Percentiles rank a stretch among this genome's conserved stretches.
Evolutionary conservation across 495 filamentous ascomycete species (phyloP).

Genomic region (Penicillium lividum): DNA sequence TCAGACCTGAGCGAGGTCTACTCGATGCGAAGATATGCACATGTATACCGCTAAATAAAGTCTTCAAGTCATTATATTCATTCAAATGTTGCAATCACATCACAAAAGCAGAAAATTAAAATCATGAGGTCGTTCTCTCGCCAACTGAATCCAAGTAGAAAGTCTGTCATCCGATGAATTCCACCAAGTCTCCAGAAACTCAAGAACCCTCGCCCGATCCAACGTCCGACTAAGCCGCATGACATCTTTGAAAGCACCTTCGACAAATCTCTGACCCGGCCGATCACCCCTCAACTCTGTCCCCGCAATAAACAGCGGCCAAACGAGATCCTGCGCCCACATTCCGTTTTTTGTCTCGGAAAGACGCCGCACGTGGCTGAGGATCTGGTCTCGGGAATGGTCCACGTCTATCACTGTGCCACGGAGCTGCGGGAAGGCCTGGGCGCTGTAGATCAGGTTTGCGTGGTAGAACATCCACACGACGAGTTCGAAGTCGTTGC

Average conservation of each 20-base stretch:
- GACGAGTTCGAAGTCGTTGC: conserved; percentile 20
- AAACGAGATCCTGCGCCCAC: conserved; percentile 30
- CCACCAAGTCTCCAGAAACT: conserved; percentile 22
- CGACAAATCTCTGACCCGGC: conserved; percentile 12
- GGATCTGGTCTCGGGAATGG: conserved; percentile 24
- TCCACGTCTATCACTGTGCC: not conserved
- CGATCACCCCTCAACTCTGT: conserved; percentile 20
- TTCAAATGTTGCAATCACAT: not conserved
- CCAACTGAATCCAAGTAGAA: conserved; percentile 20
- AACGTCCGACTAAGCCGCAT: conserved; percentile 23
- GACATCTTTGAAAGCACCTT: conserved; percentile 10
- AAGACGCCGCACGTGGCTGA: conserved; percentile 20
- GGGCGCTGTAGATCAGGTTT: conserved; percentile 28
- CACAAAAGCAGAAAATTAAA: conserved; percentile 11
- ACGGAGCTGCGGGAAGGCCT: conserved; percentile 16
- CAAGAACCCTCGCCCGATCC: conserved; percentile 18
- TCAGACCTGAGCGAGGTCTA: too few relatives aligned
- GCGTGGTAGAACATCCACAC: conserved; percentile 30
- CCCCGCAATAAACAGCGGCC: conserved; percentile 32
- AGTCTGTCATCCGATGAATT: not conserved
- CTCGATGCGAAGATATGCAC: too few relatives aligned
- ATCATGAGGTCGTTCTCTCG: conserved; percentile 7
- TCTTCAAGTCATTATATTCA: not conserved
- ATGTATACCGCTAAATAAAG: not conserved
- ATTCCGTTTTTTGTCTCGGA: conserved; percentile 16